Percentiles rank a stretch among this genome's conserved stretches.
Evolutionary conservation across 441 rosid species (phyloP).

Genomic region (Adansonia madagascariensis): DNA sequence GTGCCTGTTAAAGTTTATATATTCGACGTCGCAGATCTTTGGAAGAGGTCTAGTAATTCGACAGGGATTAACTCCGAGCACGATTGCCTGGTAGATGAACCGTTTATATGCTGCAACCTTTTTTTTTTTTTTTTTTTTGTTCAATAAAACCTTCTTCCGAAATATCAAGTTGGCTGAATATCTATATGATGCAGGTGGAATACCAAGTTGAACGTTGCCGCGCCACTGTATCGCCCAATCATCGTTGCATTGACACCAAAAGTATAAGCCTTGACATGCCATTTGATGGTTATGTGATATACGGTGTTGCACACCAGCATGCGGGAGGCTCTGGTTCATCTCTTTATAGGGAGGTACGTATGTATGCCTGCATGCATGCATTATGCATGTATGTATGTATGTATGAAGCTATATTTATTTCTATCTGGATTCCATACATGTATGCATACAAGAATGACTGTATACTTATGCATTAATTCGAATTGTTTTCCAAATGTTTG

Average conservation of each 20-base stretch:
- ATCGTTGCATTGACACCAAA: slow-evolving; percentile 51
- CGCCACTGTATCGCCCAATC: not conserved
- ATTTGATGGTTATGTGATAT: slow-evolving; percentile 64
- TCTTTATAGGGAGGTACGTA: slow-evolving; percentile 1
- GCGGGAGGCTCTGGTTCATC: not conserved
- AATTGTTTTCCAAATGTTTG: too few relatives aligned
- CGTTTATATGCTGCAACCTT: not conserved
- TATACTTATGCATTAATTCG: too few relatives aligned
- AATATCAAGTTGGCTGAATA: not conserved
- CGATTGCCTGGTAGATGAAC: not conserved
- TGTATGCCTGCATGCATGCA: not conserved
- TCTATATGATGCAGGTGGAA: slow-evolving; percentile 54
- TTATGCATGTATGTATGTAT: not conserved
- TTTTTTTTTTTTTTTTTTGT: not conserved
- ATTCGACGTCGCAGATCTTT: slow-evolving; percentile 77
- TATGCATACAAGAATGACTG: not conserved
- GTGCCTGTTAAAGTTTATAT: slow-evolving; percentile 69
- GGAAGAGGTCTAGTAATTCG: slow-evolving; percentile 43
- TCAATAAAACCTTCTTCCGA: not conserved
- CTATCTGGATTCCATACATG: too few relatives aligned
- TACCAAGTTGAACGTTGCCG: slow-evolving; percentile 62
- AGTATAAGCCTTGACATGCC: slow-evolving; percentile 66
- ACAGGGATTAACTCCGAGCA: slow-evolving; percentile 39
- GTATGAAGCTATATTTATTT: not conserved
- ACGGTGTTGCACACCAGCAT: slow-evolving; percentile 84